A percentile compares a stretch with the other conserved stretches of the same genome.
These are phyloP conservation scores for Trametes cubensis DNA, from an alignment of 768 basidiomycete species.

Conservation along the genomic window DNA sequence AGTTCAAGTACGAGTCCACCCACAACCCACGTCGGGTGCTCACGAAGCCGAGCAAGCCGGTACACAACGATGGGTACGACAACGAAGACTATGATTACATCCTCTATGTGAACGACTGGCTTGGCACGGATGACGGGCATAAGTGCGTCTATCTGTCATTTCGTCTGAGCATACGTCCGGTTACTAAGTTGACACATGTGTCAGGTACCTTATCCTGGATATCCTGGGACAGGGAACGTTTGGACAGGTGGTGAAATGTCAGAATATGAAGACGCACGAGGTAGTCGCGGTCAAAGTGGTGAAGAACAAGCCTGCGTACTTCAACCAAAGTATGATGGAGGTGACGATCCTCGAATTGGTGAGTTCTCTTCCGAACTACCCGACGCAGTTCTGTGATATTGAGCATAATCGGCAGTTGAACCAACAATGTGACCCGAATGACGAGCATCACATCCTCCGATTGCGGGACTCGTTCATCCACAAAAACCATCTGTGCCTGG, in stretches of 20 bases:
- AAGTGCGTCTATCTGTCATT: slow-evolving; percentile 60
- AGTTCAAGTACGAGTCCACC: slow-evolving; percentile 91
- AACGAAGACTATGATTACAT: slow-evolving; percentile 99
- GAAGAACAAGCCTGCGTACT: slow-evolving; percentile 99
- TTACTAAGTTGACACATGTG: slow-evolving; percentile 1
- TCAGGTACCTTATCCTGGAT: slow-evolving; percentile 94
- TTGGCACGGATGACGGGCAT: slow-evolving; percentile 93
- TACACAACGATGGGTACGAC: slow-evolving; percentile 95
- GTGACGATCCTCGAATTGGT: slow-evolving; percentile 97
- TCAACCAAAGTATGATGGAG: slow-evolving; percentile 99
- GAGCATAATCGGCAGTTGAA: slow-evolving; percentile 65
- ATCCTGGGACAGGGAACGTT: slow-evolving; percentile 99
- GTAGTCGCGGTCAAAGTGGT: slow-evolving; percentile 99
- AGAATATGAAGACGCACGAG: slow-evolving; percentile 99
- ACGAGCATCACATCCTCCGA: slow-evolving; percentile 96
- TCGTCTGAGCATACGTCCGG: slow-evolving; percentile 2
- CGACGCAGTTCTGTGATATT: background rate
- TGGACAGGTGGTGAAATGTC: slow-evolving; percentile 99
- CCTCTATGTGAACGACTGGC: slow-evolving; percentile 97
- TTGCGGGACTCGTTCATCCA: slow-evolving; percentile 97
- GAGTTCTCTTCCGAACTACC: slow-evolving; percentile 38
- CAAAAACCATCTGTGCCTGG: slow-evolving; percentile 93
- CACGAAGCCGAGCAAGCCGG: slow-evolving; percentile 96
- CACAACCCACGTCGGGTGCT: slow-evolving; percentile 96
- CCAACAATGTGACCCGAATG: slow-evolving; percentile 88